Evolutionary conservation across 2,329 filamentous ascomycete genomes (phyloP).

Genomic region (Onygenales sp.): DNA sequence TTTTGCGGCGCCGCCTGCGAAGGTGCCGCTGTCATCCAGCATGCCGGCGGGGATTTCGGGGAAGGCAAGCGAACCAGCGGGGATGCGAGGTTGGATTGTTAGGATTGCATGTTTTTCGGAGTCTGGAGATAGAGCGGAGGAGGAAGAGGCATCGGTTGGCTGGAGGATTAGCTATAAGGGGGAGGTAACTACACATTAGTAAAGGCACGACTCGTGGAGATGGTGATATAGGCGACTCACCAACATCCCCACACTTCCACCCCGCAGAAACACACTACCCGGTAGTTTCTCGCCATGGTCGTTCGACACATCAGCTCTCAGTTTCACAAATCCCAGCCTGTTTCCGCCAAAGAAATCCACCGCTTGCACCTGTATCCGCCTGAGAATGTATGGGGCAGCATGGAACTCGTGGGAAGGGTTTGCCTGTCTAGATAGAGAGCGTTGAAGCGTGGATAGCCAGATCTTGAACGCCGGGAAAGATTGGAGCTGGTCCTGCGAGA

Average conservation of each 20-base stretch:
- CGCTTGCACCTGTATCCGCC: conserved; percentile 44
- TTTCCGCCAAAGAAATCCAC: conserved; percentile 43
- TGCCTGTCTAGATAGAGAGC: conserved; percentile 40
- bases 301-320: conserved; percentile 46
- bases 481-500: conserved; percentile 36
- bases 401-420: conserved; percentile 42
- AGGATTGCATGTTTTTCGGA: conserved; percentile 41
- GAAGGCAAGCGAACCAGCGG: conserved; percentile 46
- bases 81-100: conserved; percentile 48
- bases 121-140: conserved; percentile 12
- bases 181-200: neutral
- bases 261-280: conserved; percentile 48
- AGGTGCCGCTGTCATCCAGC: conserved; percentile 46
- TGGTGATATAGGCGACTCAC: conserved; percentile 23
- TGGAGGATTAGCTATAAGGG: conserved; percentile 43
- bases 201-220: neutral
- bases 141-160: conserved; percentile 37
- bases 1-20: conserved; percentile 45
- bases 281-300: conserved; percentile 42
- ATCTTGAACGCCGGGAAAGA: conserved; percentile 46
- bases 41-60: conserved; percentile 52
- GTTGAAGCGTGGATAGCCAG: conserved; percentile 44
- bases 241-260: conserved; percentile 49
- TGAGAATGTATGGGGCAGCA: conserved; percentile 40
- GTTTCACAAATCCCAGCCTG: conserved; percentile 48